A percentile compares a stretch with the other conserved stretches of the same genome.
Conservation (phyloP, 2,329 filamentous ascomycete species). For the Zalaria obscura region DNA sequence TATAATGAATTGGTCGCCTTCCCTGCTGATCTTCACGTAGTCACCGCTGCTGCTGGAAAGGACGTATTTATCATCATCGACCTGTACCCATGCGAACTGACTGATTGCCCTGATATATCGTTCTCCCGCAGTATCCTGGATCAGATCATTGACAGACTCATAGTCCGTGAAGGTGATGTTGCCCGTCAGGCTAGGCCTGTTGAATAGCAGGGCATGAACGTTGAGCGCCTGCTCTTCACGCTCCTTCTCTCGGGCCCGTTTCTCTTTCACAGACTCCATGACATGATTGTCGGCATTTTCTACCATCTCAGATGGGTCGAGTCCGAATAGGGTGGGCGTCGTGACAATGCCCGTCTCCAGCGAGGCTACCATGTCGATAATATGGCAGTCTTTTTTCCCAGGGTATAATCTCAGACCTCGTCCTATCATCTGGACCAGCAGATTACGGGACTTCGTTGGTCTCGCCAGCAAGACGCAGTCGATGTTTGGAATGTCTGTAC, state of each 20-base stretch:
- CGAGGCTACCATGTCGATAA: conserved; percentile 91
- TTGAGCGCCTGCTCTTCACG: conserved; percentile 21
- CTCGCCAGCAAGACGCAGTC: conserved; percentile 82
- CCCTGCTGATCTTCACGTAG: conserved; percentile 39
- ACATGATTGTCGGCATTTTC: conserved; percentile 49
- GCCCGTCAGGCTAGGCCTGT: conserved; percentile 14
- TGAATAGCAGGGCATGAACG: neutral
- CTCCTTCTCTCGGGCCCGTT: conserved; percentile 27
- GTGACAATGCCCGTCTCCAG: conserved; percentile 75
- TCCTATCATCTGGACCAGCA: conserved; percentile 96
- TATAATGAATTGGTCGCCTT: conserved; percentile 19
- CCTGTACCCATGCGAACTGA: conserved; percentile 66
- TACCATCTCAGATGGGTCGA: conserved; percentile 70
- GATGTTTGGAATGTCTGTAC: conserved; percentile 93
- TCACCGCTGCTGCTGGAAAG: conserved; percentile 48
- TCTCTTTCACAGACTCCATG: conserved; percentile 41
- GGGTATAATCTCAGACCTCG: conserved; percentile 73
- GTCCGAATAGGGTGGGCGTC: conserved; percentile 80
- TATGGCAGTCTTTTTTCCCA: conserved; percentile 76
- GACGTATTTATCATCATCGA: conserved; percentile 56
- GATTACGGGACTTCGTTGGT: conserved; percentile 81
- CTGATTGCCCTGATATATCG: conserved; percentile 65
- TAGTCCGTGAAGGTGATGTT: conserved; percentile 78
- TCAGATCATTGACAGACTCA: conserved; percentile 77
- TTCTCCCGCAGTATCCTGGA: conserved; percentile 68